Evolutionary conservation across 495 filamentous ascomycete species (phyloP).

Genomic region (Chaetomium cochliodes): DNA sequence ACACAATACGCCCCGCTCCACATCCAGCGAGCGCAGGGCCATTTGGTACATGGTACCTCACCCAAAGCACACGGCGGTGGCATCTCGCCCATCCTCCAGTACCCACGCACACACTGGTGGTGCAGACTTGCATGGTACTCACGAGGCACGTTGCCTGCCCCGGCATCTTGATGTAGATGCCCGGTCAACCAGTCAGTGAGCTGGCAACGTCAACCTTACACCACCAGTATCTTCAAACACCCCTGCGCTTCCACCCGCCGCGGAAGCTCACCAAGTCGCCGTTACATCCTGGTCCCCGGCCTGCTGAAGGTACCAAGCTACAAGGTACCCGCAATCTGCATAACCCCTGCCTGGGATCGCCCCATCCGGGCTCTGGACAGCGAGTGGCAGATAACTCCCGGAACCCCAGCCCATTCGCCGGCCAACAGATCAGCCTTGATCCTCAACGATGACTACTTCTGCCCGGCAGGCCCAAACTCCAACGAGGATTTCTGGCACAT

Average conservation of each 20-base stretch:
- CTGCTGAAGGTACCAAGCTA: background rate
- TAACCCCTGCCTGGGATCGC: constrained; percentile 15
- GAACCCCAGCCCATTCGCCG: constrained; percentile 13
- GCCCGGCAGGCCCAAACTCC: constrained; percentile 4
- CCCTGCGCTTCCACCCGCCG: constrained; percentile 4
- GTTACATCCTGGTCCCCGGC: constrained; percentile 7
- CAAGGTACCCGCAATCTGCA: constrained; percentile 1
- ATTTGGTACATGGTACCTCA: constrained; percentile 20
- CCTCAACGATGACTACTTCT: constrained; percentile 8
- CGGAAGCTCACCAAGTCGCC: constrained; percentile 3
- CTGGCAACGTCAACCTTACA: constrained; percentile 30
- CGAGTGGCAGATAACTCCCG: constrained; percentile 18
- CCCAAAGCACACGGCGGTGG: constrained; percentile 14
- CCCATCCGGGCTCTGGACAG: constrained; percentile 13
- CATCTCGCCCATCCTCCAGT: constrained; percentile 2
- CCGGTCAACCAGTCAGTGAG: constrained; percentile 31
- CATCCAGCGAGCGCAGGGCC: constrained; percentile 3
- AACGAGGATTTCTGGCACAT: constrained; percentile 16
- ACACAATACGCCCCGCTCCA: constrained; percentile 17
- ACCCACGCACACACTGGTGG: constrained; percentile 20
- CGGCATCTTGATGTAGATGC: constrained; percentile 18
- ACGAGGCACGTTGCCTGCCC: constrained; percentile 18
- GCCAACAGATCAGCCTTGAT: constrained; percentile 12
- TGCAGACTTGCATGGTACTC: constrained; percentile 22
- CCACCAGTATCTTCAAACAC: constrained; percentile 13